Evolutionary conservation across 768 basidiomycete species (phyloP).

Genomic region (Termitomyces sp.): DNA sequence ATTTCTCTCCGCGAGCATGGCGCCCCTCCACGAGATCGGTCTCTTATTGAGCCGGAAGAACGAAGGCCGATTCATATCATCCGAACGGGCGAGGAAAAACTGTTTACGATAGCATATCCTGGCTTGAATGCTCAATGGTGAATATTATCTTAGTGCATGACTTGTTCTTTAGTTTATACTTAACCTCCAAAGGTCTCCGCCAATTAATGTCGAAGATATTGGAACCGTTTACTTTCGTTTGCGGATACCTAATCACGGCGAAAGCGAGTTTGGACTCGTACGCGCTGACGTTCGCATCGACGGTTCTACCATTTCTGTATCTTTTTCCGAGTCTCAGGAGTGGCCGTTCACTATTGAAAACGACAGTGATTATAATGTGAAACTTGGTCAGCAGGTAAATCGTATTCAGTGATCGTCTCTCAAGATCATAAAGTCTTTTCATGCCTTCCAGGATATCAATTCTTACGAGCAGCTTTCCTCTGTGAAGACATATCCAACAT

Average conservation of each 20-base stretch:
- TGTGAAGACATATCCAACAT: slow-evolving; percentile 39
- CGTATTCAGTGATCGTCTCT: neutral
- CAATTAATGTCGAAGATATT: slow-evolving; percentile 89
- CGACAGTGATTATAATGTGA: slow-evolving; percentile 65
- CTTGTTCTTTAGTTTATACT: neutral
- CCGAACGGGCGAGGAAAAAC: slow-evolving; percentile 58
- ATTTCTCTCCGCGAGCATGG: slow-evolving; percentile 87
- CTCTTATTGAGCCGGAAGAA: slow-evolving; percentile 59
- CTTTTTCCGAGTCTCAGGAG: slow-evolving; percentile 56
- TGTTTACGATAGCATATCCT: slow-evolving; percentile 83
- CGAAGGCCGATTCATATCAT: slow-evolving; percentile 63
- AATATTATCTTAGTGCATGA: neutral
- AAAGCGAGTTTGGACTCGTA: slow-evolving; percentile 46
- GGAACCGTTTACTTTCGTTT: slow-evolving; percentile 77
- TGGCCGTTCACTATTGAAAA: slow-evolving; percentile 96
- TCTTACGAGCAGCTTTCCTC: slow-evolving; percentile 27
- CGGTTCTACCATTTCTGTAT: slow-evolving; percentile 87
- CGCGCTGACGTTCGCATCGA: slow-evolving; percentile 76
- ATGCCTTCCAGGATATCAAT: slow-evolving; percentile 33
- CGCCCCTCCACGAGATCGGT: slow-evolving; percentile 55
- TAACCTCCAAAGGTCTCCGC: slow-evolving; percentile 65
- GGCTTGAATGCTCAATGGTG: slow-evolving; percentile 82
- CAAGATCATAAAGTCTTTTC: neutral
- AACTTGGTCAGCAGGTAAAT: slow-evolving; percentile 69
- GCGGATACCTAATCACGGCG: slow-evolving; percentile 29